A percentile compares a stretch with the other conserved stretches of the same genome.
Evolutionary conservation across 2,329 filamentous ascomycete species (phyloP).

Genomic region (Periconia macrospinosa): DNA sequence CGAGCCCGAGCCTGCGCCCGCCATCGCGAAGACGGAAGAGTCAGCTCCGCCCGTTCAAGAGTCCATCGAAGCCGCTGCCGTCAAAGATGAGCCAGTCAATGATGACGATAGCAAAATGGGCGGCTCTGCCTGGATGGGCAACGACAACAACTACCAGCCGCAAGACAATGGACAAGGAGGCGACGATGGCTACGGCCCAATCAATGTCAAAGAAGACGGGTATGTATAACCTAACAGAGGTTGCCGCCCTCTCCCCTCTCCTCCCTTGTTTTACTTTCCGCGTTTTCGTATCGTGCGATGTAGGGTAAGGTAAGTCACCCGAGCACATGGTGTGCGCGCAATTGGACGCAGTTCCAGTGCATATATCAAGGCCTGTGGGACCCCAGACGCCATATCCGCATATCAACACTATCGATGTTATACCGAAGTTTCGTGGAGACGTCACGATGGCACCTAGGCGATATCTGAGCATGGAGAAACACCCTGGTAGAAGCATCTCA

Average conservation of each 20-base stretch:
- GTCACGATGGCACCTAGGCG: too few relatives aligned
- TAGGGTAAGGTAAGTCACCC: constrained; percentile 3
- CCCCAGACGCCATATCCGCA: not conserved
- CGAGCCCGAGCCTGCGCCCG: constrained; percentile 12
- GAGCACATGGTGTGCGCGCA: constrained; percentile 1
- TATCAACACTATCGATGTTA: not conserved
- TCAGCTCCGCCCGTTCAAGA: not conserved
- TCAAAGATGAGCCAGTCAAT: constrained; percentile 16
- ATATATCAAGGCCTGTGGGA: not conserved
- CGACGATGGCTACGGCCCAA: constrained; percentile 52
- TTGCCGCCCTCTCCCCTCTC: not conserved
- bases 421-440: too few relatives aligned
- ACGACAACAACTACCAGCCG: constrained; percentile 25
- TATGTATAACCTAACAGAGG: constrained; percentile 57
- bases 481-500: too few relatives aligned
- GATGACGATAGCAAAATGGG: constrained; percentile 32
- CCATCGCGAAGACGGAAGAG: not conserved
- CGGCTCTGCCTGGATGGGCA: constrained; percentile 30
- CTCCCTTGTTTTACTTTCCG: not conserved
- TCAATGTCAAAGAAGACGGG: constrained; percentile 89
- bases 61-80: constrained; percentile 12
- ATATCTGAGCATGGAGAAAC: too few relatives aligned
- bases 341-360: not conserved
- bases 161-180: constrained; percentile 35
- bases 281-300: not conserved